Base-by-base conservation (phyloP, 192 early-diverging fungal species). In the Mortierella antarctica region DNA sequence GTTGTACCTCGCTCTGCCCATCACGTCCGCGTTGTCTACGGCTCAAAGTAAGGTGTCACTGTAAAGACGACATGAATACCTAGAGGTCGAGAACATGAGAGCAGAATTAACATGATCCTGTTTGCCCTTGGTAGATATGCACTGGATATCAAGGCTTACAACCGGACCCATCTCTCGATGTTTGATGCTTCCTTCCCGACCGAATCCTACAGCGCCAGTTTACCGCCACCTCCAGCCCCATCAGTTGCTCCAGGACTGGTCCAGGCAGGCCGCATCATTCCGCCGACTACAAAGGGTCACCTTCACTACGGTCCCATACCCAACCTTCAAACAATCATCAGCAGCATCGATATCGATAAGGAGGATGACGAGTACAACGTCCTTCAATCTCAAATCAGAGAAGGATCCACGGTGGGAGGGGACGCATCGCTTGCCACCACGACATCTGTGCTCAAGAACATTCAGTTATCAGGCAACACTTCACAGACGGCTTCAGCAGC, bases 151-250 rank as follows among this genome's bases (percentile, higher is more conserved):
- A 45, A 64, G 31, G 69, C 76, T 14, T 79, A 55, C 46, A 59
- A 41, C 46, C 68, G 76, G 17, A 79, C 76, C 18, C 76, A 79
- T 50, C n/a, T 79, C 2, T 79, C 76, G 0, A 79, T 79, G 53
- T 71, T 62, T 39, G 76, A 79, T 17, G 68, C 76, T 0, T 79
- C 69, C 1, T 79, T 79, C 54, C 76, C 76, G 0, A 56, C 64
- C 17, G 76, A 79, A 21, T 79, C 76, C 11, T 79, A 60, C 48
- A 58, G 69, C 5, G 46, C 69, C 13, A 54, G 14, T n/a, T 53
- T 79, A 0, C 76, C 76, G 14, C 76, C 76, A 12, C 76, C 76
- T 12, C 76, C 76, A 70, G 40, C 54, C 18, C 69, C 76, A 5
- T 40, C 62, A 5, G 55, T 55, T 23, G 68, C 76, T 4, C 64